A percentile compares a stretch with the other conserved stretches of the same genome.
These are phyloP conservation scores for Quercus aquifolioides DNA, from an alignment of 306 rosid species.

Conservation along the genomic window DNA sequence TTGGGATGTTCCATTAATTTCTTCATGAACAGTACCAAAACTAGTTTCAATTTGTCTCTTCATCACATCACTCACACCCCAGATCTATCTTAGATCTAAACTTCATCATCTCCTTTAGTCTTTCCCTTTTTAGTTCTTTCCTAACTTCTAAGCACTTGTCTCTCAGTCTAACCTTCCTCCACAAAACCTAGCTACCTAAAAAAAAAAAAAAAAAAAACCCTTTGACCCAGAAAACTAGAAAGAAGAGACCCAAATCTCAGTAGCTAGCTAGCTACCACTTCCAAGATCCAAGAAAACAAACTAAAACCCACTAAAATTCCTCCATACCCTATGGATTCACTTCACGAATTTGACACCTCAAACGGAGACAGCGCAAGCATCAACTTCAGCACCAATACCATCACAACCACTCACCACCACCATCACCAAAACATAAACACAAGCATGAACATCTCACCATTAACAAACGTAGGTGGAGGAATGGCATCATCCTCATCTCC, in stretches of 20 bases:
- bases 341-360: slow-evolving; percentile 42
- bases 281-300: slow-evolving; percentile 4
- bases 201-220: neutral
- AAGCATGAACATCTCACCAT: neutral
- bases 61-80: neutral
- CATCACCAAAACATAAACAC: neutral
- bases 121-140: slow-evolving; percentile 2
- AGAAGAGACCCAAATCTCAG: neutral
- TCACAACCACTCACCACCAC: too few species aligned
- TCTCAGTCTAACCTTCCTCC: neutral
- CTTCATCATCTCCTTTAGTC: neutral
- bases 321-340: slow-evolving; percentile 41
- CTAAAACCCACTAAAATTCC: neutral
- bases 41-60: neutral
- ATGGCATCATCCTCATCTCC: neutral
- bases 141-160: neutral
- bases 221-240: neutral
- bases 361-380: slow-evolving; percentile 17
- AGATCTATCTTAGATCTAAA: slow-evolving; percentile 1
- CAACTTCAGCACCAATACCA: slow-evolving; percentile 7
- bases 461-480: neutral
- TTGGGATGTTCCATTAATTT: neutral
- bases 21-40: neutral
- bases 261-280: neutral
- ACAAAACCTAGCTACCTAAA: neutral